A percentile compares a stretch with the other conserved stretches of the same genome.
Conservation (phyloP, 1,139 yeast genomes). For the Arxiozyma heterogenica region DNA sequence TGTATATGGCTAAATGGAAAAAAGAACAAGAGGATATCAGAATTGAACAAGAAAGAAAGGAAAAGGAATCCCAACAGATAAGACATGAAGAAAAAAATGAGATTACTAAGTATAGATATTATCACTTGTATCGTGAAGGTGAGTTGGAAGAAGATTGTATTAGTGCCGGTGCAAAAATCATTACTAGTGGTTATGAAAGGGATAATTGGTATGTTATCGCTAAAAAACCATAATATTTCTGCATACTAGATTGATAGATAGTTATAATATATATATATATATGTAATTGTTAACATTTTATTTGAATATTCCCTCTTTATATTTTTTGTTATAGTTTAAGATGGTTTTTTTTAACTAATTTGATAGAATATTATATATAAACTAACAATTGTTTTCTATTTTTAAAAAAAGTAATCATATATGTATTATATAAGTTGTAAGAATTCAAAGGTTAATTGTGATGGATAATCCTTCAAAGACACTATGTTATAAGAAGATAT, state of each 20-base stretch:
- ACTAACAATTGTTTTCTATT: too few species aligned
- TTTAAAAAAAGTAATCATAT: too few species aligned
- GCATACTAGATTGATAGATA: not conserved
- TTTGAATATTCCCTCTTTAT: not conserved
- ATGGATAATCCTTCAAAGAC: too few species aligned
- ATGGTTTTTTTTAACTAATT: not conserved
- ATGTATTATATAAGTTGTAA: too few species aligned
- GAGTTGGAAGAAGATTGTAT: slow-evolving; percentile 65
- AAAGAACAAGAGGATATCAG: slow-evolving; percentile 21
- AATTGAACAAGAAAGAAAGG: slow-evolving; percentile 8
- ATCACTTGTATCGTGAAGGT: slow-evolving; percentile 76
- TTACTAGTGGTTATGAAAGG: slow-evolving; percentile 74
- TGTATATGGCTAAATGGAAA: slow-evolving; percentile 24
- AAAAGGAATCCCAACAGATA: slow-evolving; percentile 6
- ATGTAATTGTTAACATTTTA: not conserved
- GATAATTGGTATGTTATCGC: slow-evolving; percentile 90
- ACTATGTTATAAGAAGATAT: too few species aligned
- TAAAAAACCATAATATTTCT: slow-evolving; percentile 21
- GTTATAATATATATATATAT: not conserved
- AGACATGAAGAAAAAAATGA: slow-evolving; percentile 17
- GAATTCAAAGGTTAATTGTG: too few species aligned
- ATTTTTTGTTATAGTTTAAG: not conserved
- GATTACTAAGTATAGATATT: slow-evolving; percentile 66
- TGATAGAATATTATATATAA: too few species aligned
- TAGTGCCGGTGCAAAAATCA: slow-evolving; percentile 57